Percentiles rank a stretch among this genome's conserved stretches.
Conservation (phyloP, 2,329 filamentous ascomycete genomes). For the Fusarium torreyae region DNA sequence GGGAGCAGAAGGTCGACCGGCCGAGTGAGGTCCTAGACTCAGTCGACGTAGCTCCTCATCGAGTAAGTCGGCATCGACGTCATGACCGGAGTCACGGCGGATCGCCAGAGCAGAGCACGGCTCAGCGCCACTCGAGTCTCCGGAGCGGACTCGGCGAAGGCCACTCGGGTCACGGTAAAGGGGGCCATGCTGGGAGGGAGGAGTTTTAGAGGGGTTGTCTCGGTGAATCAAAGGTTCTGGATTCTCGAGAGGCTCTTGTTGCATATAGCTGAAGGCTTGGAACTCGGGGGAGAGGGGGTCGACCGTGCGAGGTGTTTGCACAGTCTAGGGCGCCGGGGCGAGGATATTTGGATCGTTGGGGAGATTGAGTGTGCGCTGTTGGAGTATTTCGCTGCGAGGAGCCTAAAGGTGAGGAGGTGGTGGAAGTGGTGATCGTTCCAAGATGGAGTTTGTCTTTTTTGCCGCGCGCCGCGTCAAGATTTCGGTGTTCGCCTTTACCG, state of each 20-base stretch:
- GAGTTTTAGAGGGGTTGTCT: slow-evolving; percentile 54
- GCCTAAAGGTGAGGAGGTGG: slow-evolving; percentile 30
- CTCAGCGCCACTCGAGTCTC: slow-evolving; percentile 56
- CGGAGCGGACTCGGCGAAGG: slow-evolving; percentile 53
- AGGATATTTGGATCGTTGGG: slow-evolving; percentile 9
- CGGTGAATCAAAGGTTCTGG: slow-evolving; percentile 59
- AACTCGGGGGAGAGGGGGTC: slow-evolving; percentile 52
- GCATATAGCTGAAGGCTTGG: slow-evolving; percentile 72
- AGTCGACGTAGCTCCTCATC: slow-evolving; percentile 68
- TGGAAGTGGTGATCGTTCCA: slow-evolving; percentile 40
- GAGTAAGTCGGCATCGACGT: slow-evolving; percentile 61
- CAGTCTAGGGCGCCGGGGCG: slow-evolving; percentile 59
- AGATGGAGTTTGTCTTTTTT: slow-evolving; percentile 43
- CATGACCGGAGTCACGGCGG: slow-evolving; percentile 49
- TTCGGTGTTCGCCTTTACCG: slow-evolving; percentile 44
- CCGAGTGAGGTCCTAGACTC: slow-evolving; percentile 58
- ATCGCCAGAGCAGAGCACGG: slow-evolving; percentile 54
- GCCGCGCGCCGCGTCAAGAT: slow-evolving; percentile 45
- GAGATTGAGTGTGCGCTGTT: slow-evolving; percentile 28
- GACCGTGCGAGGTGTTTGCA: slow-evolving; percentile 69
- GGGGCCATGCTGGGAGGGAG: slow-evolving; percentile 71
- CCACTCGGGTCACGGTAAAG: slow-evolving; percentile 60
- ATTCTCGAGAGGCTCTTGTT: slow-evolving; percentile 69
- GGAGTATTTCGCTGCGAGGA: slow-evolving; percentile 36
- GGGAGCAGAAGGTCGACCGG: slow-evolving; percentile 53